These are phyloP conservation scores for Leptodontidium sp. DNA, from an alignment of 2,329 filamentous ascomycete genomes.

Conservation along the genomic window DNA sequence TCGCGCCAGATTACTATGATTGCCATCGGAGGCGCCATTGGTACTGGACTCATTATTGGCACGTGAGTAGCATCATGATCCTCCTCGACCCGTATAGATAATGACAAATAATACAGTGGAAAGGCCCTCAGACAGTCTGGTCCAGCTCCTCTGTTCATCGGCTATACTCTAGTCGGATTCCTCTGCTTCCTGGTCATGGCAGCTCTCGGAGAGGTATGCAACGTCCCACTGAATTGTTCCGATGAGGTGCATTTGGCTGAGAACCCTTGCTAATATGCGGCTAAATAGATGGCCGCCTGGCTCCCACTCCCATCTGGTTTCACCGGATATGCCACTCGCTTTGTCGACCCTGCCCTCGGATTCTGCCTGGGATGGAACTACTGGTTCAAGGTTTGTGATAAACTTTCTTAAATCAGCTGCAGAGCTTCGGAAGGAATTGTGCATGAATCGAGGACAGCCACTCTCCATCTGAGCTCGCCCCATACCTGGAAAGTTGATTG, in stretches of 20 bases:
- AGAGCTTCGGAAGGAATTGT: neutral
- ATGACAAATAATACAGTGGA: conserved; percentile 34
- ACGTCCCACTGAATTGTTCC: conserved; percentile 66
- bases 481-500: neutral
- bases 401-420: neutral
- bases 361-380: conserved; percentile 66
- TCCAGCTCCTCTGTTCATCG: conserved; percentile 76
- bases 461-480: neutral
- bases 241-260: conserved; percentile 9
- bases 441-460: neutral
- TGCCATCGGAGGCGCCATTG: conserved; percentile 30
- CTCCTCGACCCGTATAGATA: neutral
- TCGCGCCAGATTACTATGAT: conserved; percentile 34
- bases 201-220: conserved; percentile 70
- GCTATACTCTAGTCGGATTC: conserved; percentile 72
- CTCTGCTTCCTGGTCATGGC: conserved; percentile 85
- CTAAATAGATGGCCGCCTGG: conserved; percentile 75
- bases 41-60: conserved; percentile 74
- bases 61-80: conserved; percentile 47
- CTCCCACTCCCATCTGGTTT: conserved; percentile 80
- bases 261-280: conserved; percentile 17
- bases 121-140: conserved; percentile 56
- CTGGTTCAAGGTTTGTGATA: conserved; percentile 40
- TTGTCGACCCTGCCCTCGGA: conserved; percentile 81
- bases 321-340: conserved; percentile 80